Evolutionary conservation across 208 protist species (phyloP).

Genomic region (Trypanosoma congolense): DNA sequence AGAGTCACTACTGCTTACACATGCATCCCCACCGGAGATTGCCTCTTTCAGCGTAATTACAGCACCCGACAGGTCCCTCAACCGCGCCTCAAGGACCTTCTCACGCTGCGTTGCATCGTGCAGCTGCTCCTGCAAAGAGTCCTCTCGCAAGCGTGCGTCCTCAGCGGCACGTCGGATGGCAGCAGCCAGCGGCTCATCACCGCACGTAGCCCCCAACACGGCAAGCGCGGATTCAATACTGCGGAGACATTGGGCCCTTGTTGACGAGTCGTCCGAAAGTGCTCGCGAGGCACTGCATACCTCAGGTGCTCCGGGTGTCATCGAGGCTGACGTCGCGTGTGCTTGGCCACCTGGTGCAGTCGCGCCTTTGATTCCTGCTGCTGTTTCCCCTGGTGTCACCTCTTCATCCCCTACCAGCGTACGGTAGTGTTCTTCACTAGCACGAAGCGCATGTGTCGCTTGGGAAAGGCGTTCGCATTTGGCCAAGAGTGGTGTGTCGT

Average conservation of each 20-base stretch:
- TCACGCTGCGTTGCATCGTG: conserved; percentile 8
- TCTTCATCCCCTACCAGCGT: too few species aligned
- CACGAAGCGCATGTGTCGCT: too few species aligned
- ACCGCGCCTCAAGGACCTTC: conserved; percentile 7
- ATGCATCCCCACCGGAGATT: not conserved
- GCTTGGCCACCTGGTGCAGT: too few species aligned
- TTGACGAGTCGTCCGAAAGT: conserved; percentile 1
- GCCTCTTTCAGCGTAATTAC: conserved; percentile 10
- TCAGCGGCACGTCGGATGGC: not conserved
- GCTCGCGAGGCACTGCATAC: too few species aligned
- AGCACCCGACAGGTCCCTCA: conserved; percentile 9
- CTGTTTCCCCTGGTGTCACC: too few species aligned
- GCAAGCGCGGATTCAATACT: not conserved
- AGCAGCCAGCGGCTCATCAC: not conserved
- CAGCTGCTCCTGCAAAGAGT: conserved; percentile 3
- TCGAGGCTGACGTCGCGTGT: too few species aligned
- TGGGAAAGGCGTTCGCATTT: too few species aligned
- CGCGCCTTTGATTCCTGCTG: too few species aligned
- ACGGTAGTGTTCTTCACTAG: too few species aligned
- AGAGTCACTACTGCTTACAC: not conserved
- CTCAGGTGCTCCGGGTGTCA: too few species aligned
- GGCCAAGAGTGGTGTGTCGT: too few species aligned
- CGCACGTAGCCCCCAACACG: not conserved
- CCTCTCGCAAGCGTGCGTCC: conserved; percentile 8
- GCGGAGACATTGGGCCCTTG: not conserved